These are phyloP conservation scores for Suillus hirtellus DNA, from an alignment of 768 basidiomycete species.

Conservation along the genomic window DNA sequence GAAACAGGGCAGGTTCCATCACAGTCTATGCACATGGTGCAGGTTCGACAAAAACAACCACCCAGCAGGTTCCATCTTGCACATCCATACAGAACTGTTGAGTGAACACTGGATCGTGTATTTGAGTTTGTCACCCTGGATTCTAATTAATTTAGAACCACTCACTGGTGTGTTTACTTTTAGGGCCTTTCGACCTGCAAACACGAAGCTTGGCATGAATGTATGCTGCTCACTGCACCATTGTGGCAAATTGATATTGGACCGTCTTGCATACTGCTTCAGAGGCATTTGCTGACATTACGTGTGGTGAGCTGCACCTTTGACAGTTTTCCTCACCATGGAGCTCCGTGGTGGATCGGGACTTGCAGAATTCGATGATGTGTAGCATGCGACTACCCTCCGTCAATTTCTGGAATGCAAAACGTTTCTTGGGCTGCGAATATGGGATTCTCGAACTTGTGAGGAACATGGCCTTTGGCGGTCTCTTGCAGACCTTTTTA, in stretches of 20 bases:
- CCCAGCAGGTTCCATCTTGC: constrained; percentile 19
- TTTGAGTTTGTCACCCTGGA: constrained; percentile 63
- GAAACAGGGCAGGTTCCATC: constrained; percentile 65
- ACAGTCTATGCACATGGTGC: constrained; percentile 34
- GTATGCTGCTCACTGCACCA: constrained; percentile 53
- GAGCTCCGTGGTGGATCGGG: no score
- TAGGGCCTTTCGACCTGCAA: constrained; percentile 69
- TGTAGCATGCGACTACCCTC: no score
- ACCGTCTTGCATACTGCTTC: constrained; percentile 23
- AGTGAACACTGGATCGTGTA: constrained; percentile 65
- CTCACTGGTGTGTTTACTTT: neutral
- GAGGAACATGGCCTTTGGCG: no score
- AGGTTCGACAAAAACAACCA: constrained; percentile 24
- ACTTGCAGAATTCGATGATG: no score
- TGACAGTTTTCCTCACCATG: no score
- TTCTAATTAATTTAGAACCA: constrained; percentile 1
- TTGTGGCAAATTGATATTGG: constrained; percentile 48
- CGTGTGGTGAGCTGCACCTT: constrained; percentile 37
- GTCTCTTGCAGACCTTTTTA: no score
- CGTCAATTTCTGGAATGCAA: no score
- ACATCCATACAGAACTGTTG: constrained; percentile 41
- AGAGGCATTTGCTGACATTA: constrained; percentile 26
- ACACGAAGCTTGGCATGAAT: constrained; percentile 60
- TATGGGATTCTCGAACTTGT: no score
- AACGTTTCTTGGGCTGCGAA: no score